These are phyloP conservation scores for Brassica balearica DNA, from an alignment of 441 rosid species.

Conservation along the genomic window DNA sequence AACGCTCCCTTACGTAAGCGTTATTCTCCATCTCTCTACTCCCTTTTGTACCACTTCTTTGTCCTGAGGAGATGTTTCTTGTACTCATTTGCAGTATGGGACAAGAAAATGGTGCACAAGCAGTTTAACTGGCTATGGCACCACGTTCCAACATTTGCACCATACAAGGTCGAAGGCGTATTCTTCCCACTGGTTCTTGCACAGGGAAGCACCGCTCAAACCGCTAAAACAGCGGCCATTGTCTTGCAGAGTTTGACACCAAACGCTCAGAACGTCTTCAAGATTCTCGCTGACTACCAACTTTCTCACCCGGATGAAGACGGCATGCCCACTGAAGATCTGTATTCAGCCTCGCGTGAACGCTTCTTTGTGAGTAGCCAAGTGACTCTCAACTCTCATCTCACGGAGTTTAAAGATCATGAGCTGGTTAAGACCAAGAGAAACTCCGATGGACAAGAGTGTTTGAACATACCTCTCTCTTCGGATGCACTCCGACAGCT, in stretches of 20 bases:
- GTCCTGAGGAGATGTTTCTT: neutral
- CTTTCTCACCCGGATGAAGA: slow-evolving; percentile 85
- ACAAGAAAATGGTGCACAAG: slow-evolving; percentile 95
- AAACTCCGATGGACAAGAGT: slow-evolving; percentile 86
- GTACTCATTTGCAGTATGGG: slow-evolving; percentile 73
- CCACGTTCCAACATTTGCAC: slow-evolving; percentile 90
- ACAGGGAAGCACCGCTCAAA: slow-evolving; percentile 66
- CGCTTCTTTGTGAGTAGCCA: slow-evolving; percentile 88
- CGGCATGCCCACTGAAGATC: slow-evolving; percentile 76
- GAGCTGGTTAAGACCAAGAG: slow-evolving; percentile 83
- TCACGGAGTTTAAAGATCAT: slow-evolving; percentile 93
- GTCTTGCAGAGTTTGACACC: slow-evolving; percentile 93
- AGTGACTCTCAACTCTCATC: slow-evolving; percentile 88
- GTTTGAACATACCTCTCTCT: slow-evolving; percentile 76
- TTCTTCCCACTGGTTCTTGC: slow-evolving; percentile 87
- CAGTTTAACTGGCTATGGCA: slow-evolving; percentile 94
- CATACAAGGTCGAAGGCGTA: slow-evolving; percentile 81
- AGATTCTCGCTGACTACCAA: slow-evolving; percentile 83
- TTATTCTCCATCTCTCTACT: slow-evolving; percentile 6
- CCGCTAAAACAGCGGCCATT: slow-evolving; percentile 81
- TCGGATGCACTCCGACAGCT: slow-evolving; percentile 72
- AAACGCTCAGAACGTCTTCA: slow-evolving; percentile 91
- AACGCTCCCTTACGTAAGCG: slow-evolving; percentile 84
- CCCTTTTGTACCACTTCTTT: too few species aligned
- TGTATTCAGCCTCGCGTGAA: slow-evolving; percentile 72